Evolutionary conservation across 2,329 filamentous ascomycete species (phyloP), one percentile per base, ranked within the genome.

Genomic region (Colletotrichum sansevieriae): DNA sequence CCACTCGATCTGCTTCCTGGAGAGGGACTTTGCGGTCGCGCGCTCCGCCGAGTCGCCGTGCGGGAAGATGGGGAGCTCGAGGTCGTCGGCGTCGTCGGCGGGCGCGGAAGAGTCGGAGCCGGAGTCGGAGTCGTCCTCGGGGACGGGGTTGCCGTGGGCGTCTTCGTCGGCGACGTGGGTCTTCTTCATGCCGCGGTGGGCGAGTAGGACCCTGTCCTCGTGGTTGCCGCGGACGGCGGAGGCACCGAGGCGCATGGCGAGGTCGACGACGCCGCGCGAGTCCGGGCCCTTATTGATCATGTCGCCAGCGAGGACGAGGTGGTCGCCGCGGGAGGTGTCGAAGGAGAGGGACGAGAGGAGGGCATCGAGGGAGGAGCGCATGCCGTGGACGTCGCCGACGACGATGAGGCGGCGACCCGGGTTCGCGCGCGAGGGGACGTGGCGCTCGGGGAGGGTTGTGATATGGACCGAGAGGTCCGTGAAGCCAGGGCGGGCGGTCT

Each of bases 311-410:
- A 95, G 84, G 20, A 97, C 83, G 44, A 97, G 81, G 75, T 95
- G 92, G 78, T 97, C 95, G 56, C 81, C 83, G 13, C 25, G 41
- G 2, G 33, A 72, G 13, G 67, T 61, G 68, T 91, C 78, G 78
- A 93, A 95, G 15, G 83, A 77, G 22, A 92, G 82, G 75, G 93
- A 90, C 5, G 85, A 77, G 29, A 98, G 85, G 12, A 98, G 84
- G 15, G 83, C 76, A 77, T 84, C 80, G 76, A 93, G 84, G 70
- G 94, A 87, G 12, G 86, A 78, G 73, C 88, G 88, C 83, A 96
- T 96, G 56, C 96, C 96, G 81, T 98, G 95, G 13, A 98, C 93
- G 80, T 99, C 96, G 63, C 96, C 95, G 39, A 98, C 84, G 70
- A 98, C 84, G 39, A 98, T 83, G 25, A 99, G 82, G 18, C 94